Evolutionary conservation across 495 filamentous ascomycete genomes (phyloP).

Genomic region (Aspergillus haitiensis): DNA sequence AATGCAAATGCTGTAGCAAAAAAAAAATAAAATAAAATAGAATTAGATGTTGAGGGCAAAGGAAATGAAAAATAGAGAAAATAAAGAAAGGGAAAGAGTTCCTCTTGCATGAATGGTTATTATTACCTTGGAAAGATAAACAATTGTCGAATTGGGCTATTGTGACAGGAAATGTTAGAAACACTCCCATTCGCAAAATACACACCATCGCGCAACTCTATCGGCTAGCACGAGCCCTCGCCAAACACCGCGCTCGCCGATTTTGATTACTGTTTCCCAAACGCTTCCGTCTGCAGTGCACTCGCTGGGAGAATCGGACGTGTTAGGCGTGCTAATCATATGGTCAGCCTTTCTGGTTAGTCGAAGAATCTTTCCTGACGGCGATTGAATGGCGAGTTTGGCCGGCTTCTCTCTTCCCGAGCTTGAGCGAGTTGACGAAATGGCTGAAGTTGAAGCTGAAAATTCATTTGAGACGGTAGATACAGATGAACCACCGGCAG

Average conservation of each 20-base stretch:
- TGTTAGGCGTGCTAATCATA: slow-evolving; percentile 49
- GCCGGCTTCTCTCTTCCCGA: slow-evolving; percentile 75
- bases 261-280: slow-evolving; percentile 99
- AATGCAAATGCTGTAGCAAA: slow-evolving; percentile 10
- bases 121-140: too few species aligned
- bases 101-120: too few species aligned
- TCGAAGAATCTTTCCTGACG: slow-evolving; percentile 90
- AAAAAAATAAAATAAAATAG: slow-evolving; percentile 9
- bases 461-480: slow-evolving; percentile 47
- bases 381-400: slow-evolving; percentile 92
- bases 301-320: slow-evolving; percentile 46
- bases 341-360: slow-evolving; percentile 86
- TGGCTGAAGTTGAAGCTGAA: slow-evolving; percentile 48
- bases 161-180: slow-evolving; percentile 30
- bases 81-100: not conserved
- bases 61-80: slow-evolving; percentile 5
- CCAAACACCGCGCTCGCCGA: slow-evolving; percentile 88
- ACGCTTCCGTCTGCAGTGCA: slow-evolving; percentile 71
- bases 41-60: slow-evolving; percentile 2
- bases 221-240: slow-evolving; percentile 92
- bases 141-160: too few species aligned
- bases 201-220: slow-evolving; percentile 94
- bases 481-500: slow-evolving; percentile 39
- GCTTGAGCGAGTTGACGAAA: slow-evolving; percentile 55
- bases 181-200: slow-evolving; percentile 94